Evolutionary conservation across 768 basidiomycete species (phyloP), one percentile per base, ranked within the genome.

Genomic region (Suillus brevipes): DNA sequence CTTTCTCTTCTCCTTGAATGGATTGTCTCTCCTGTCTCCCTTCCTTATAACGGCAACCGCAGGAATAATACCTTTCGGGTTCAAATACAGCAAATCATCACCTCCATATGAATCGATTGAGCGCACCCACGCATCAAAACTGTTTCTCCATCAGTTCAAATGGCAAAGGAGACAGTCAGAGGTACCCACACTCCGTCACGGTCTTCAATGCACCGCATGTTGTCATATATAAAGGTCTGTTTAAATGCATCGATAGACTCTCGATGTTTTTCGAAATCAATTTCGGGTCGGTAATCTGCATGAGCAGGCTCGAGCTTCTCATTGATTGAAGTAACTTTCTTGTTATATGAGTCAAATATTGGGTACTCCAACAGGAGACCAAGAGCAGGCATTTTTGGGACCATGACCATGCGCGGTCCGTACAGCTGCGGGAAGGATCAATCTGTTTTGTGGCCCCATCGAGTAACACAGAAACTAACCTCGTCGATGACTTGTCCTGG

Each of bases 321-420:
- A 64, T 72, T 77, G 58, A 80, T 78, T 23, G 68, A 72, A 4
- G 69, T 75, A 68, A 91, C 82, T 64, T 83, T 83, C 58, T 78
- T 78, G 74, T 92, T 93, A 78, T 94, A 96, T 7, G 85, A 86
- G 58, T 89, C 85, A 69, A 92, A 94, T 62, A 94, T 84, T 3
- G 92, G 92, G 68, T 92, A 83, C 78, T 99, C 95, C 31, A 99
- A 86, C 28, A 99, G 81, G 6, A 99, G 84, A 14, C 97, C 97
- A 20, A 99, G 84, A 2, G 95, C 90, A 14, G 97, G 97, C 81
- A 98, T 97, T 79, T 97, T 98, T 20, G 97, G 97, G 25, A 98
- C 85, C 72, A 92, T 87, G 42, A 96, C 91, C 47, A 80, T 79
- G 18, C 86, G 84, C 4, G 90, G 88, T 2, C 89, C 90, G 70